Evolutionary conservation across 441 rosid species (phyloP).

Genomic region (Omphalea diandra): DNA sequence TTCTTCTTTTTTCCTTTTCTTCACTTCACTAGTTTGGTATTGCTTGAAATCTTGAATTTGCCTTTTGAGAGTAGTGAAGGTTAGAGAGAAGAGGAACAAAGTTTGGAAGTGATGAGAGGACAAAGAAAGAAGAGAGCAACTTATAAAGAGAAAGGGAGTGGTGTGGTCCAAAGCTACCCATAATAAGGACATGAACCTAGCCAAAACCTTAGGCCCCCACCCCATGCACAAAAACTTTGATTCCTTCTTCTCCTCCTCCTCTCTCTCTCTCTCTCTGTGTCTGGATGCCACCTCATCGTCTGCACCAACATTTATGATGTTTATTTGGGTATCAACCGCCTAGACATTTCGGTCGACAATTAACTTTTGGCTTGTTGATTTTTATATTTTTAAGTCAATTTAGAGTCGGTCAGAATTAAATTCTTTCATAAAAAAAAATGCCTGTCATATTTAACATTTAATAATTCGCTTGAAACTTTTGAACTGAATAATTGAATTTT

Average conservation of each 20-base stretch:
- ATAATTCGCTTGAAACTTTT: no score
- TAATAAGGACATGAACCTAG: conserved; percentile 15
- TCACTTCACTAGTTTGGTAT: no score
- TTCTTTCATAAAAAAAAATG: no score
- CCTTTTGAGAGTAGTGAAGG: neutral
- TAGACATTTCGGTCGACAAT: conserved; percentile 37
- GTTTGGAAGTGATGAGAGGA: conserved; percentile 5
- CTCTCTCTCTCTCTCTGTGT: neutral
- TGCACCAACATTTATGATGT: conserved; percentile 29
- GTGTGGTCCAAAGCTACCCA: conserved; percentile 18
- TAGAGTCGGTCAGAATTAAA: no score
- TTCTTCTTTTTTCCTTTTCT: neutral
- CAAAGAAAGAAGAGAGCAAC: neutral
- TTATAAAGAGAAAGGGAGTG: conserved; percentile 20
- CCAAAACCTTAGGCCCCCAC: neutral
- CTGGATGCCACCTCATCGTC: conserved; percentile 27
- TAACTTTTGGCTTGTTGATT: conserved; percentile 18
- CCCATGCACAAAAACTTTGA: neutral
- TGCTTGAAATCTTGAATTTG: no score
- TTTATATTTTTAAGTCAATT: no score
- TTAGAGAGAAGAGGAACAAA: neutral
- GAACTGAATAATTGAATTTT: no score
- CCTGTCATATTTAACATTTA: no score
- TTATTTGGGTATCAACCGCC: conserved; percentile 25
- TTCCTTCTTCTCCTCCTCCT: neutral